phyloP scores from a whole-genome alignment of 2,329 filamentous ascomycete species.

The Endoconidiophora polonica region DNA sequence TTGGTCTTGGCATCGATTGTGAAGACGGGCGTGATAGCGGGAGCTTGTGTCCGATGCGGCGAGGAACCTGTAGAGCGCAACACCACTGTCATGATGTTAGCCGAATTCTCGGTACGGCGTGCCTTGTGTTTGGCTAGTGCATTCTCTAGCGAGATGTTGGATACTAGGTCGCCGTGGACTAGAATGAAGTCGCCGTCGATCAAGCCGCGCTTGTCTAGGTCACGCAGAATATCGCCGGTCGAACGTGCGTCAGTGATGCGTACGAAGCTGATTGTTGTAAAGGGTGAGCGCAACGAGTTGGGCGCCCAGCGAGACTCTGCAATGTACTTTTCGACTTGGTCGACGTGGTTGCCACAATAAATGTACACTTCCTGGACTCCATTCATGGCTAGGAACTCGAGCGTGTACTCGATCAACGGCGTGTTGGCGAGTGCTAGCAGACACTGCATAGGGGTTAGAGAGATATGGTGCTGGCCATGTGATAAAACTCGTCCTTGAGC shows the following conservation, averaged over 20 bases:
- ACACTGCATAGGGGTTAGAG: constrained; percentile 40
- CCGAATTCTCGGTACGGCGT: constrained; percentile 68
- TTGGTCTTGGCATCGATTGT: constrained; percentile 66
- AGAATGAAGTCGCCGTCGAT: constrained; percentile 84
- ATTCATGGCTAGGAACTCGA: constrained; percentile 89
- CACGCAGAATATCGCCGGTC: constrained; percentile 84
- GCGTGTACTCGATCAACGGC: constrained; percentile 90
- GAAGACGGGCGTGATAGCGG: constrained; percentile 65
- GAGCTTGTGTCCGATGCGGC: constrained; percentile 60
- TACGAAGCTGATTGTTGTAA: constrained; percentile 67
- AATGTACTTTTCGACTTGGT: constrained; percentile 77
- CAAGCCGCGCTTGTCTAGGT: constrained; percentile 71
- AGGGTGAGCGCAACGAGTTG: constrained; percentile 40
- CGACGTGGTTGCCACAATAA: constrained; percentile 75
- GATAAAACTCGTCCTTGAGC: not conserved
- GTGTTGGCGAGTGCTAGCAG: constrained; percentile 85
- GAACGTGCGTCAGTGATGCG: constrained; percentile 70
- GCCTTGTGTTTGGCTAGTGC: constrained; percentile 65
- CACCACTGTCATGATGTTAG: constrained; percentile 96
- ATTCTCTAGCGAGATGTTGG: constrained; percentile 70
- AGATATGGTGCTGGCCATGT: constrained; percentile 12
- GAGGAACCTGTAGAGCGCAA: constrained; percentile 57
- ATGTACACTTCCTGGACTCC: constrained; percentile 89
- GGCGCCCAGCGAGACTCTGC: constrained; percentile 57
- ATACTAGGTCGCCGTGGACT: constrained; percentile 83